Evolutionary conservation across 345 rosid genomes (phyloP).

Genomic region (Streptanthus diversifolius): DNA sequence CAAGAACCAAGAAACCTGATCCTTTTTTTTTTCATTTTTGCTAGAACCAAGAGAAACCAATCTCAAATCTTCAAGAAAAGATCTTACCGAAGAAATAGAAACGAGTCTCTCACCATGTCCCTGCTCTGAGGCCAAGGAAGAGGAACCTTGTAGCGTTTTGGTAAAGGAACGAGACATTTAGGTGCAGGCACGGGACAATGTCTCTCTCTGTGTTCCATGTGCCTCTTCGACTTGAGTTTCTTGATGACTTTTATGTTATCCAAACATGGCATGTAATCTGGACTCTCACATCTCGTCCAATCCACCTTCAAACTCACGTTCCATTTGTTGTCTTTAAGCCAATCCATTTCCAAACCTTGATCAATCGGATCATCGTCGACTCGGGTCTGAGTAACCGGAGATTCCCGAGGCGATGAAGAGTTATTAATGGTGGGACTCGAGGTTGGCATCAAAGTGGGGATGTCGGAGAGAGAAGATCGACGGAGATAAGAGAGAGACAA

Average conservation of each 20-base stretch:
- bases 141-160: constrained; percentile 62
- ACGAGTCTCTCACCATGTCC: constrained; percentile 88
- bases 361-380: background rate
- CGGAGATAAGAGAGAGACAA: constrained; percentile 42
- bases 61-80: background rate
- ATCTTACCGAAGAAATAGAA: constrained; percentile 31
- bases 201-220: constrained; percentile 88
- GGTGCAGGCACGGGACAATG: constrained; percentile 67
- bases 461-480: constrained; percentile 32
- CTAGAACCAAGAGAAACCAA: background rate
- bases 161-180: constrained; percentile 73
- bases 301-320: constrained; percentile 25
- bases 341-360: constrained; percentile 4
- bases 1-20: constrained; percentile 17
- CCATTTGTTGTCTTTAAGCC: constrained; percentile 9
- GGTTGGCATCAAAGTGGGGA: constrained; percentile 17
- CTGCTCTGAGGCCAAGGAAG: constrained; percentile 90
- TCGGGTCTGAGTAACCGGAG: constrained; percentile 15
- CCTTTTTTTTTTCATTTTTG: background rate
- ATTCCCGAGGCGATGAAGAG: background rate
- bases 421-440: background rate
- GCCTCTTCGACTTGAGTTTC: constrained; percentile 55
- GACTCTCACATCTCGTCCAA: constrained; percentile 53
- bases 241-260: constrained; percentile 68
- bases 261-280: constrained; percentile 78